Base-by-base conservation (phyloP, 139 green algal species). In the Medakamo hakoo region DNA sequence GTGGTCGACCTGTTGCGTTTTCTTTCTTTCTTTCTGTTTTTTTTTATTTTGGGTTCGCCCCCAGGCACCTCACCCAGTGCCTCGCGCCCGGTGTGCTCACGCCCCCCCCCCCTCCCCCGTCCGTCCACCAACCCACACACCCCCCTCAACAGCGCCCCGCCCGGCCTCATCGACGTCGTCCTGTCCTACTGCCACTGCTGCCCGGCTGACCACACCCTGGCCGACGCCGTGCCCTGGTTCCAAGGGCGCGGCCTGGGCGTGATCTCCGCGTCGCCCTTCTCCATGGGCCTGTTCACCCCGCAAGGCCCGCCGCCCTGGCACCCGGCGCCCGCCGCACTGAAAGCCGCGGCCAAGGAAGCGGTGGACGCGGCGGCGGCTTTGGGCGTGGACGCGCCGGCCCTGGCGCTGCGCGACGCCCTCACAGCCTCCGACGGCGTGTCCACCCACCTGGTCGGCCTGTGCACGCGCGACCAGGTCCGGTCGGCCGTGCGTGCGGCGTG, bases 161-260 rank as follows among this genome's bases (percentile, higher is more conserved):
- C 73, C 58, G 91, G 88, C 2, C 76, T 60, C 2, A 80, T 97
- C 20, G 90, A 98, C 55, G 64, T 82, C 2, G 67, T 91, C 0
- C 74, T 98, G 59, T 92, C 85, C 14, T 97, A 97, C 76, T 96
- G 91, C 79, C 91, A 97, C 75, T 76, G 90, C 77, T 79, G 62
- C 57, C 70, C 97, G 23, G 85, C 86, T 29, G 91, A 97, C 79
- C 65, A 63, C 9, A 72, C 72, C 2, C 77, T 97, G 57, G 24
- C 70, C 26, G 62, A 58, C 1, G 22, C 82, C 16, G 23, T 92
- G 22, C 79, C 76, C 0, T 85, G 89, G 65, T 68, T 90, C 4
- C 28, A 83, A 28, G 57, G 59, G 3, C 80, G 82, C 57, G 73
- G 74, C 23, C 67, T 97, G 20, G 91, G 84, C 30, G 71, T 98